Base-by-base conservation (phyloP, 768 basidiomycete species). In the Asterophora parasitica region DNA sequence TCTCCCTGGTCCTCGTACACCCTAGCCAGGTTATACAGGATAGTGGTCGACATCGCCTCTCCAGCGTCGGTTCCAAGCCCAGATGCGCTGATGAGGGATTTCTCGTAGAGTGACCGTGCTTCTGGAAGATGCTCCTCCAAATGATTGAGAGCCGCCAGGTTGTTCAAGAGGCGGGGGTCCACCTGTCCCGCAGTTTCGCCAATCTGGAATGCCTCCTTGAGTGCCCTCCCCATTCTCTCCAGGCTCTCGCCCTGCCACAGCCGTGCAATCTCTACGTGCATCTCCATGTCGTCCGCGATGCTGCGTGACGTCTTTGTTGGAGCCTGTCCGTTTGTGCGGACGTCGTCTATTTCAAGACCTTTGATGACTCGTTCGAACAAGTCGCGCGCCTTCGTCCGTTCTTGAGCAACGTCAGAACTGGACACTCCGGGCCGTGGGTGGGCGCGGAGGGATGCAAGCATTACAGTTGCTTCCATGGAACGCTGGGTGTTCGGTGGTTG, bases 21-120 rank as follows among this genome's bases (percentile, higher is more conserved):
- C 49, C 93, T 74, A 0, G 88, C 96, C 17, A 97, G 80, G 61
- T 99, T 99, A 67, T 91, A 98, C 37, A 93, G 68, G 19, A 93
- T 79, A 0, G 88, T 84, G 0, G 91, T 91, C 28, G 89, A 82
- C 65, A 88, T 76, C 1, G 73, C 80, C 58, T 93, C 89, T 2
- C 75, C 76, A 12, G 67, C 66, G 9, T 77, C 77, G 1, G 72
- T 52, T 7, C 61, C 70, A 17, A 79, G 65, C 15, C 61, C 59
- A 3, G 76, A 65, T 2, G 81, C 79, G 52, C 70, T 77, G 0
- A 77, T 82, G 26, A 95, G 66, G 0, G 92, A 87, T 42, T 68
- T 75, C 62, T 94, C 86, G 57, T 93, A 94, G 64, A 83, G 69
- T 2, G 61, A 58, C 52, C 77, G 66, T 6, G 91, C 87, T 37